Conservation (phyloP, 2,329 filamentous ascomycete species). For the Sclerotinia nivalis region DNA sequence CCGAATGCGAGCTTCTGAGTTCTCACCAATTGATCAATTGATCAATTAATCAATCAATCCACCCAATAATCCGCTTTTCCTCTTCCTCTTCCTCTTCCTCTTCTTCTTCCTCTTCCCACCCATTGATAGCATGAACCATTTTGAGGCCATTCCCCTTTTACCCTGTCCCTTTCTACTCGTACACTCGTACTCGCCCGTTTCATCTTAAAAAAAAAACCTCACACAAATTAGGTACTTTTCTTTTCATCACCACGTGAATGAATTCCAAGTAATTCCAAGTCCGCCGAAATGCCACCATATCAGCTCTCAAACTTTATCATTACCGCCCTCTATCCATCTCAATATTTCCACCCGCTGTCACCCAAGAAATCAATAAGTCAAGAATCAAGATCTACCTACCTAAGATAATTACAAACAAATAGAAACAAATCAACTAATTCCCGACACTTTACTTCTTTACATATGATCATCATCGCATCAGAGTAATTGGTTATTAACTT, state of each 20-base stretch:
- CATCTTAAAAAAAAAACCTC: not conserved
- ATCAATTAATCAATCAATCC: too few species aligned
- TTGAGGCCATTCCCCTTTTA: not conserved
- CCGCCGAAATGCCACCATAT: not conserved
- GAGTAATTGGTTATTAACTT: not conserved
- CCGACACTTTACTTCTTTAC: not conserved
- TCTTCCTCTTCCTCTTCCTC: not conserved
- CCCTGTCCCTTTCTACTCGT: not conserved
- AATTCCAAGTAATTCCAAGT: too few species aligned
- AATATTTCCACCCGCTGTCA: not conserved
- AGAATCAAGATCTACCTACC: not conserved
- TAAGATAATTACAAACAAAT: not conserved
- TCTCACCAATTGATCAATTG: not conserved
- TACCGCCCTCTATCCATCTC: not conserved
- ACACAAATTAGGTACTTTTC: not conserved
- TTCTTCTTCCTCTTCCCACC: not conserved
- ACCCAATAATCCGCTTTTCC: too few species aligned
- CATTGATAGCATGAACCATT: not conserved
- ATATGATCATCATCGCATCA: not conserved
- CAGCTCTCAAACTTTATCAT: not conserved
- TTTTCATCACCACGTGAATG: not conserved
- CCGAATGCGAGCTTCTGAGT: not conserved
- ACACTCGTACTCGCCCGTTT: not conserved
- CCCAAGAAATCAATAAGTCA: too few species aligned
- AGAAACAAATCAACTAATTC: not conserved